A percentile compares a stretch with the other conserved stretches of the same genome.
phyloP scores from a whole-genome alignment of 148 eudicot species.

The Rhododendron ovatum region DNA sequence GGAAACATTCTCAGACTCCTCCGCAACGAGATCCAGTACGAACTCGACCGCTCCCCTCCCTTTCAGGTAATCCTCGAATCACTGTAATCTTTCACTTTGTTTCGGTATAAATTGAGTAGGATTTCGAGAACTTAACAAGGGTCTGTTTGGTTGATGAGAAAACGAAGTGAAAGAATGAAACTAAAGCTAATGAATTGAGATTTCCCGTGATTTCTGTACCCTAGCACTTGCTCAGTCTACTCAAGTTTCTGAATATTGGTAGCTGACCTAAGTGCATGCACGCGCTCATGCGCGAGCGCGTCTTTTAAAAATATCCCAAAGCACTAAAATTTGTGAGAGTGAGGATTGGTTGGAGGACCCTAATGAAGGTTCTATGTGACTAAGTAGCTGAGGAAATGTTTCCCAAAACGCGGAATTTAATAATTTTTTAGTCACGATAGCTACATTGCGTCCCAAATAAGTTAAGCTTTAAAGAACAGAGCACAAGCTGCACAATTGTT shows the following conservation, averaged over 20 bases:
- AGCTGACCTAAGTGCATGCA: background rate
- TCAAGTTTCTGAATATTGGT: background rate
- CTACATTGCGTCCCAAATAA: background rate
- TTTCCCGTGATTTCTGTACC: background rate
- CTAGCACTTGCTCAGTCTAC: background rate
- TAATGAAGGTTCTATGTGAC: background rate
- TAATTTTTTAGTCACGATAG: background rate
- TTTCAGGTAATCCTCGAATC: constrained; percentile 33
- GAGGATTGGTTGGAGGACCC: background rate
- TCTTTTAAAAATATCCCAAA: background rate
- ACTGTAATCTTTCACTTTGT: background rate
- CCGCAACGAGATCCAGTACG: constrained; percentile 75
- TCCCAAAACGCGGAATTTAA: background rate
- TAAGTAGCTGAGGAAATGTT: background rate
- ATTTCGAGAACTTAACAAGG: background rate
- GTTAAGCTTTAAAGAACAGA: background rate
- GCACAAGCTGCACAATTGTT: background rate
- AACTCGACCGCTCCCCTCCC: constrained; percentile 49
- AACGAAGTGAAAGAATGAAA: background rate
- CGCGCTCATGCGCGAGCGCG: background rate
- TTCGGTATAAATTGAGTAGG: background rate
- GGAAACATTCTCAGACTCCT: constrained; percentile 57
- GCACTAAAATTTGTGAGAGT: background rate
- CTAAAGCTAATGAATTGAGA: background rate
- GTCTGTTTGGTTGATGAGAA: background rate